Conservation (phyloP, 495 filamentous ascomycete species). For the Hypoxylon lienhwacheense region DNA sequence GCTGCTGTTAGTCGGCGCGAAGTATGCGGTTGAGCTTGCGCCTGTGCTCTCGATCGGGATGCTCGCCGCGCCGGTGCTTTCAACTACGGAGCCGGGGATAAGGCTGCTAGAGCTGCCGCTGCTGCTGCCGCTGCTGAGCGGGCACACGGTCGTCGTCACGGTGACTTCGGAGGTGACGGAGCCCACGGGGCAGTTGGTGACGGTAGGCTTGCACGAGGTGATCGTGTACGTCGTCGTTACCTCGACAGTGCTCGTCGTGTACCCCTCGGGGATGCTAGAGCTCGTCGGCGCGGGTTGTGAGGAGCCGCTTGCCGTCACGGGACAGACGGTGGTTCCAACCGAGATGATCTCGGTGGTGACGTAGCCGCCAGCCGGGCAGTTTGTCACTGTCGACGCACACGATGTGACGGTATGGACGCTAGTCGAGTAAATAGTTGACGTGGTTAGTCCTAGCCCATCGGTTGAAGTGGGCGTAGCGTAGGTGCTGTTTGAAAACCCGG, state of each 20-base stretch:
- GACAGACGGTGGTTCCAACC: slow-evolving; percentile 40
- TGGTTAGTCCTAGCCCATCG: slow-evolving; percentile 14
- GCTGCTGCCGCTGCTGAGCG: slow-evolving; percentile 20
- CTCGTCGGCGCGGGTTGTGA: slow-evolving; percentile 13
- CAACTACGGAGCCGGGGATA: too few relatives aligned
- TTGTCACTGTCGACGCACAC: slow-evolving; percentile 61
- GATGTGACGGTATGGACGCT: slow-evolving; percentile 57
- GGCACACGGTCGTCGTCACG: slow-evolving; percentile 41
- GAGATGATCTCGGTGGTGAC: slow-evolving; percentile 31
- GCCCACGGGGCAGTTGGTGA: slow-evolving; percentile 57
- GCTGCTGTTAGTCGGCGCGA: neutral
- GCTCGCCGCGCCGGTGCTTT: neutral
- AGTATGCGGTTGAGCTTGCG: neutral
- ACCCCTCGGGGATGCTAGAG: slow-evolving; percentile 8
- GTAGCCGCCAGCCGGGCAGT: slow-evolving; percentile 50
- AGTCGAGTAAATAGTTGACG: slow-evolving; percentile 36
- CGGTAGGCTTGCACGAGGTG: slow-evolving; percentile 60
- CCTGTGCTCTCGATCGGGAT: slow-evolving; percentile 11
- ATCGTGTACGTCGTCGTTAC: slow-evolving; percentile 51
- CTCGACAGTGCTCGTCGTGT: slow-evolving; percentile 21
- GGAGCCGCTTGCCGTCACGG: slow-evolving; percentile 25
- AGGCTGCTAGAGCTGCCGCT: slow-evolving; percentile 4
- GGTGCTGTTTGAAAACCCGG: slow-evolving; percentile 6
- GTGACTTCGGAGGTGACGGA: slow-evolving; percentile 34
- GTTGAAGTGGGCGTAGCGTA: neutral